These are phyloP conservation scores for Coemansia aciculifera DNA, from an alignment of 192 early-diverging fungal genomes.

Conservation along the genomic window DNA sequence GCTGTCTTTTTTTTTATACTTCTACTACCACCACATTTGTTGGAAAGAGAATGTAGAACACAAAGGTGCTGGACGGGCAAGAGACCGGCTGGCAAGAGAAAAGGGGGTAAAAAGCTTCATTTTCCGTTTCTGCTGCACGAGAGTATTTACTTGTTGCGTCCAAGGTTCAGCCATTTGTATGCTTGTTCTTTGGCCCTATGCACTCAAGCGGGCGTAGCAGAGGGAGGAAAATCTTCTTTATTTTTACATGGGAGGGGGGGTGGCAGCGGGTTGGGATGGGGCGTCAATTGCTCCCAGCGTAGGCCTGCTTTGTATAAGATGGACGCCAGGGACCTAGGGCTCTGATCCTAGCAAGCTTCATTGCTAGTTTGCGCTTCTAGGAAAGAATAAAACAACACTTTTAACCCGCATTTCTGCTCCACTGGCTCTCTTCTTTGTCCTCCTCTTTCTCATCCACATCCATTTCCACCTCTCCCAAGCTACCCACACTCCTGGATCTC, in stretches of 20 bases:
- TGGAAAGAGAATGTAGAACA: slow-evolving; percentile 8
- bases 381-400: background rate
- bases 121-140: slow-evolving; percentile 34
- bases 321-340: slow-evolving; percentile 2
- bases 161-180: background rate
- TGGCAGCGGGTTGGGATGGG: background rate
- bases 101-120: slow-evolving; percentile 14
- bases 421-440: background rate
- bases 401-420: background rate
- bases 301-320: slow-evolving; percentile 2
- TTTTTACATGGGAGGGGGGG: background rate
- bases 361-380: background rate
- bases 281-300: background rate
- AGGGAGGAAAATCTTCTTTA: background rate
- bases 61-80: slow-evolving; percentile 3
- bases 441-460: background rate
- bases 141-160: slow-evolving; percentile 8
- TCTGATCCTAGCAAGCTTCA: slow-evolving; percentile 2
- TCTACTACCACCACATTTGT: background rate
- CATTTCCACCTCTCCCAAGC: background rate
- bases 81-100: slow-evolving; percentile 12
- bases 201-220: background rate
- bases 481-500: background rate
- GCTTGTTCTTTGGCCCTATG: background rate
- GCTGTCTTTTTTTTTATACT: slow-evolving; percentile 6